phyloP scores from a whole-genome alignment of 441 rosid genomes.

The Croton laevigatus region DNA sequence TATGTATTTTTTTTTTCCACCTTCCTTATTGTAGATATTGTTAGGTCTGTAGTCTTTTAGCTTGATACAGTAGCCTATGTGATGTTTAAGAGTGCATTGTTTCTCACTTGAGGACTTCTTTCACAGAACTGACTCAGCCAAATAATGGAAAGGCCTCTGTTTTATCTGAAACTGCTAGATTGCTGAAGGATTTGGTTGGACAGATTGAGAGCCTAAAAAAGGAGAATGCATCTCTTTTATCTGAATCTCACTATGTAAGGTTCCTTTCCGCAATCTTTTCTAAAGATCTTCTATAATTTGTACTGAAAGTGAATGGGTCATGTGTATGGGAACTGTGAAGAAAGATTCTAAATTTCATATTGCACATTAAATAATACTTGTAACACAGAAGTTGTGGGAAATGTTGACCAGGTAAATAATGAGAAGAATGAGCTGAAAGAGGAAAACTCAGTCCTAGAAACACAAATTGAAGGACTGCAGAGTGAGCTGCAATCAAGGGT shows the following conservation, averaged over 20 bases:
- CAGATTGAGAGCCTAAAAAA: conserved; percentile 68
- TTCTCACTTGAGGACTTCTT: conserved; percentile 25
- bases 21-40: conserved; percentile 1
- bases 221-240: conserved; percentile 59
- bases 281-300: too few relatives aligned
- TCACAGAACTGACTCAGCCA: conserved; percentile 56
- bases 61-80: conserved; percentile 3
- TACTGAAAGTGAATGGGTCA: background rate
- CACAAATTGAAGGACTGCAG: conserved; percentile 52
- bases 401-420: conserved; percentile 46
- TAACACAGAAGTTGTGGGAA: conserved; percentile 8
- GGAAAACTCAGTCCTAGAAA: conserved; percentile 64
- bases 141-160: conserved; percentile 83
- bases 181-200: conserved; percentile 61
- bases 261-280: background rate
- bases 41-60: background rate
- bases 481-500: conserved; percentile 48
- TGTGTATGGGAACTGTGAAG: background rate
- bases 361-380: background rate
- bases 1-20: background rate
- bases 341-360: background rate
- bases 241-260: conserved; percentile 81
- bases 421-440: conserved; percentile 85
- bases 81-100: conserved; percentile 1
- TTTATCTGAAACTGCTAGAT: conserved; percentile 63